These are phyloP conservation scores for Hibiscus syriacus DNA, from an alignment of 345 rosid species.

Conservation along the genomic window DNA sequence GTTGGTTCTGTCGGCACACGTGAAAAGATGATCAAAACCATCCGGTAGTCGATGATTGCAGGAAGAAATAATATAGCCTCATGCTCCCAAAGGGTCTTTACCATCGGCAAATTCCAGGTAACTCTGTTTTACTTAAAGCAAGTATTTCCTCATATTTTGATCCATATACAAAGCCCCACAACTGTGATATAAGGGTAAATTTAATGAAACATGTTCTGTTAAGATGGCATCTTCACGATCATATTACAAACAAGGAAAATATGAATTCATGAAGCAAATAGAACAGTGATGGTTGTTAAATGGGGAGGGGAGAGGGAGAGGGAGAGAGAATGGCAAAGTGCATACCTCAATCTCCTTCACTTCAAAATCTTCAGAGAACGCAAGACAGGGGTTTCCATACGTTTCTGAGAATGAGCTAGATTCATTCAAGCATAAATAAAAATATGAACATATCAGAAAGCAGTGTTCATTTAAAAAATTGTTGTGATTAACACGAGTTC, in stretches of 20 bases:
- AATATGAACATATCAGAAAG: slow-evolving; percentile 6
- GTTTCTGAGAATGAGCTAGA: slow-evolving; percentile 93
- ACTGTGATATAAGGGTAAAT: slow-evolving; percentile 30
- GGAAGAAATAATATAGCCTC: background rate
- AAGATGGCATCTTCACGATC: background rate
- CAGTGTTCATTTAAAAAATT: background rate
- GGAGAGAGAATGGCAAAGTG: no score
- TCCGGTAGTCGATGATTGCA: background rate
- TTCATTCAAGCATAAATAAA: slow-evolving; percentile 52
- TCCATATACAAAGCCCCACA: slow-evolving; percentile 87
- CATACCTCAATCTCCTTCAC: slow-evolving; percentile 86
- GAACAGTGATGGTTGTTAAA: background rate
- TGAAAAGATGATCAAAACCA: background rate
- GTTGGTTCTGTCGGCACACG: background rate
- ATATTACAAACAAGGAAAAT: background rate
- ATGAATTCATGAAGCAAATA: background rate
- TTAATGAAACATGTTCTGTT: background rate
- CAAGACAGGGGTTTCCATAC: slow-evolving; percentile 84
- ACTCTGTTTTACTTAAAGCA: slow-evolving; percentile 51
- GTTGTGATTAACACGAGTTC: no score
- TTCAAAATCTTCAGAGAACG: slow-evolving; percentile 71
- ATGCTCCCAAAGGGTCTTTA: background rate
- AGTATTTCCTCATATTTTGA: slow-evolving; percentile 82
- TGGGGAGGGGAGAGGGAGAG: background rate
- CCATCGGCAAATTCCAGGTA: slow-evolving; percentile 84